phyloP scores from a whole-genome alignment of 176 grass and related monocot species.

The Rhynchospora breviuscula region DNA sequence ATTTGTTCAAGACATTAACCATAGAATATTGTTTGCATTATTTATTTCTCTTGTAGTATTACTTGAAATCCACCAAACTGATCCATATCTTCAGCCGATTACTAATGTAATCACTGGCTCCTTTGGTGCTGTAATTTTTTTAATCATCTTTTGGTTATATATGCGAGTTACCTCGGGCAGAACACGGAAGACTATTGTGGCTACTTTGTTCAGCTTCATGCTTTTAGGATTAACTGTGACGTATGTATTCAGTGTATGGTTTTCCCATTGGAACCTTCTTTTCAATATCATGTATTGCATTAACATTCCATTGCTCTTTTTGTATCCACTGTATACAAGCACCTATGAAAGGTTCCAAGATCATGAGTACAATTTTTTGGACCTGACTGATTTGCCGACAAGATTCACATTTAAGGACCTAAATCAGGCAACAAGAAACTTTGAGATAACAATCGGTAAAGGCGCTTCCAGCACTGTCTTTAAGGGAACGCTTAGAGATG shows the following conservation, averaged over 20 bases:
- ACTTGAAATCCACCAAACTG: neutral
- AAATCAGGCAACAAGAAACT: constrained; percentile 30
- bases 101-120: neutral
- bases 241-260: neutral
- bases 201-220: neutral
- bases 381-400: neutral
- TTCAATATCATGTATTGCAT: neutral
- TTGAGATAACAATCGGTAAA: constrained; percentile 26
- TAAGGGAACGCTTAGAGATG: constrained; percentile 38
- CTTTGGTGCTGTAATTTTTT: neutral
- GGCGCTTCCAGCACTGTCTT: constrained; percentile 43
- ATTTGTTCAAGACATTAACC: neutral
- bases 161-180: neutral
- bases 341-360: neutral
- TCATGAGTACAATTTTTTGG: neutral
- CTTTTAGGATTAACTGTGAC: neutral
- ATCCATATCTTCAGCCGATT: neutral
- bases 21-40: neutral
- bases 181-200: neutral
- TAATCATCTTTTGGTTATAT: neutral
- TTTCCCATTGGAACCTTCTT: neutral
- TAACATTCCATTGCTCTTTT: neutral
- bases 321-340: neutral
- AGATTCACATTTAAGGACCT: constrained; percentile 11
- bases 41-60: constrained; percentile 3